Evolutionary conservation across 202 grass and related monocot genomes (phyloP).

Genomic region (Alloteropsis angusta): DNA sequence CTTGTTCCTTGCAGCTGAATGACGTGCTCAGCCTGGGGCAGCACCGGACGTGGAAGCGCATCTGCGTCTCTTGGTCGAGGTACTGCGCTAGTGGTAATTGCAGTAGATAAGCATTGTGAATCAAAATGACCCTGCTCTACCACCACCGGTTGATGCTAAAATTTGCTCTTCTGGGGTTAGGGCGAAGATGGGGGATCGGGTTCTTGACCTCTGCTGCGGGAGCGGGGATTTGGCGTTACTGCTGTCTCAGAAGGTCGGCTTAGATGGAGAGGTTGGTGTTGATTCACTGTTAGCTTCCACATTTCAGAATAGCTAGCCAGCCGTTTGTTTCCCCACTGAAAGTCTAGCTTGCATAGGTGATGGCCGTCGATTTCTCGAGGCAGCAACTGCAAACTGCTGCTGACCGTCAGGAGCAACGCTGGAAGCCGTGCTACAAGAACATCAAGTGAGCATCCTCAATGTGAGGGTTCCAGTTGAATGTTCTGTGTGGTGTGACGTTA

Average conservation of each 20-base stretch:
- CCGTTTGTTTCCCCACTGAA: neutral
- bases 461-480: constrained; percentile 15
- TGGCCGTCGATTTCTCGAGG: constrained; percentile 70
- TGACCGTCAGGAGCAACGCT: constrained; percentile 49
- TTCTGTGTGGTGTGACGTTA: neutral
- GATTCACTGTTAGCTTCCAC: neutral
- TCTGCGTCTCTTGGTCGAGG: constrained; percentile 83
- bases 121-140: neutral
- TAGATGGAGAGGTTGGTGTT: constrained; percentile 65
- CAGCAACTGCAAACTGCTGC: constrained; percentile 58
- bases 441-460: constrained; percentile 65
- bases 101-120: constrained; percentile 19
- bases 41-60: constrained; percentile 85
- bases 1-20: constrained; percentile 56
- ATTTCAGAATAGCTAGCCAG: neutral
- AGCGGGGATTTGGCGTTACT: constrained; percentile 83
- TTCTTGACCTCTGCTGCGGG: constrained; percentile 94
- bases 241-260: constrained; percentile 72
- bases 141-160: neutral
- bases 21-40: constrained; percentile 78
- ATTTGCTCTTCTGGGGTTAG: constrained; percentile 20
- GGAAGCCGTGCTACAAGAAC: constrained; percentile 85
- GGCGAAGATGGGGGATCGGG: constrained; percentile 60
- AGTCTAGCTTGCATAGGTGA: constrained; percentile 32
- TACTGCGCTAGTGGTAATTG: constrained; percentile 4